Evolutionary conservation across 2,329 filamentous ascomycete species (phyloP).

Genomic region (Nemania sp.): DNA sequence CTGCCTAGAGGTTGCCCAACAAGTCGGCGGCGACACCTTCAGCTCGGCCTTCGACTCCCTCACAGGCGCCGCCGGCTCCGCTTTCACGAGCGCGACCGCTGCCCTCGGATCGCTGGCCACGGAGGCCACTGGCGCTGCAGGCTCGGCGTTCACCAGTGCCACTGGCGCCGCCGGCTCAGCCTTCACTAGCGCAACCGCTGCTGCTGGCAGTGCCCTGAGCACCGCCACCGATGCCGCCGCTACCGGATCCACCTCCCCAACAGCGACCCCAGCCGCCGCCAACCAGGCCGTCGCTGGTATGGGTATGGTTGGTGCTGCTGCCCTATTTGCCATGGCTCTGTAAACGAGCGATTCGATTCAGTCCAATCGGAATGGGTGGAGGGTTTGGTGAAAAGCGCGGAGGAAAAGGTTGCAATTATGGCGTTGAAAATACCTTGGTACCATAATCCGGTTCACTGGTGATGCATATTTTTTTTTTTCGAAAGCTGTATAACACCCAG

Average conservation of each 20-base stretch:
- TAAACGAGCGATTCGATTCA: constrained; percentile 36
- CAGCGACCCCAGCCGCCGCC: constrained; percentile 41
- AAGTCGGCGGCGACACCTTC: constrained; percentile 24
- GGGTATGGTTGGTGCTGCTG: constrained; percentile 50
- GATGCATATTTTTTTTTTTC: not conserved
- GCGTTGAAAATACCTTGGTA: constrained; percentile 6
- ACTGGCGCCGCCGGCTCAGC: not conserved
- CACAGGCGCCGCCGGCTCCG: constrained; percentile 8
- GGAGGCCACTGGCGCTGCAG: not conserved
- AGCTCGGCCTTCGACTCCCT: constrained; percentile 38
- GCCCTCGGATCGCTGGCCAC: not conserved
- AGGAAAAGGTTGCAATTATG: not conserved
- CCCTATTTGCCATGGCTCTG: constrained; percentile 50
- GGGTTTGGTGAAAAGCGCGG: not conserved
- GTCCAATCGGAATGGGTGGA: too few species aligned
- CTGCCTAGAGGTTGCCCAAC: constrained; percentile 37
- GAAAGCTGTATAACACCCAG: not conserved
- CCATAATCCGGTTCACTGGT: constrained; percentile 1
- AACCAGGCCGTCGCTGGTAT: constrained; percentile 45
- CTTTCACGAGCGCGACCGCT: not conserved
- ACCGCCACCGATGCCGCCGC: constrained; percentile 24
- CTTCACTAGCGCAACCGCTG: not conserved
- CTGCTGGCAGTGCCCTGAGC: constrained; percentile 1
- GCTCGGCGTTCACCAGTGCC: constrained; percentile 6
- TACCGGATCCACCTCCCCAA: not conserved